Evolutionary conservation across 495 filamentous ascomycete genomes (phyloP).

Genomic region (Daldinia caldariorum): DNA sequence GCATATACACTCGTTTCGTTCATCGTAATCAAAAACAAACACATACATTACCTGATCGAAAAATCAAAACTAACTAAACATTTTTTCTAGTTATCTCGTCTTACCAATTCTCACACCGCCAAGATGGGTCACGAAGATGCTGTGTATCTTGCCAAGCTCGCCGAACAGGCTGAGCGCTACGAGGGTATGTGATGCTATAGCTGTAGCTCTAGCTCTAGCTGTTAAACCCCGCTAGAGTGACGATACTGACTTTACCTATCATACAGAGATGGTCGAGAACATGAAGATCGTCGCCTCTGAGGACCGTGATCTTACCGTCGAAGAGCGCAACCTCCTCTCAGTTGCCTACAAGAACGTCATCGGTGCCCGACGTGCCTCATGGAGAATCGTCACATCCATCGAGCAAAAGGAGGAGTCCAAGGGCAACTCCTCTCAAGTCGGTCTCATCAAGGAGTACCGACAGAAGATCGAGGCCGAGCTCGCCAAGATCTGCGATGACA

Average conservation of each 20-base stretch:
- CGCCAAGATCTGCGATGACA: constrained; percentile 99
- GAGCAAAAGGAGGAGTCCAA: constrained; percentile 99
- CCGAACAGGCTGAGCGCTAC: constrained; percentile 99
- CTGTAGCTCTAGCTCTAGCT: neutral
- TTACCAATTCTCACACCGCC: constrained; percentile 49
- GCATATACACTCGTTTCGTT: constrained; percentile 38
- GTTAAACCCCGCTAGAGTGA: constrained; percentile 10
- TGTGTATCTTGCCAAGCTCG: constrained; percentile 99
- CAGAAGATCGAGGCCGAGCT: constrained; percentile 99
- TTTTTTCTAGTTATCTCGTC: constrained; percentile 27
- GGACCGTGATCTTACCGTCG: constrained; percentile 96
- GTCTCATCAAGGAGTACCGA: constrained; percentile 98
- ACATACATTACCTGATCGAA: constrained; percentile 2
- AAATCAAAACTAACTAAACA: constrained; percentile 18
- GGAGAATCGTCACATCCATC: constrained; percentile 99
- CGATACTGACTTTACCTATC: constrained; percentile 39
- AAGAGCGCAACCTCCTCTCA: constrained; percentile 98
- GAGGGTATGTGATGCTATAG: constrained; percentile 77
- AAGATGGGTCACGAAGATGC: constrained; percentile 99
- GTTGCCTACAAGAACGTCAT: constrained; percentile 99
- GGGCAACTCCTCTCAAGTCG: constrained; percentile 93
- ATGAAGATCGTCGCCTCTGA: constrained; percentile 99
- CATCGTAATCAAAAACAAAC: constrained; percentile 28
- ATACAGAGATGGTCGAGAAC: constrained; percentile 98
- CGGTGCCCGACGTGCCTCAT: constrained; percentile 96